Percentiles rank a stretch among this genome's conserved stretches.
phyloP scores from a whole-genome alignment of 257 asterid genomes.

The Salvia miltiorrhiza region DNA sequence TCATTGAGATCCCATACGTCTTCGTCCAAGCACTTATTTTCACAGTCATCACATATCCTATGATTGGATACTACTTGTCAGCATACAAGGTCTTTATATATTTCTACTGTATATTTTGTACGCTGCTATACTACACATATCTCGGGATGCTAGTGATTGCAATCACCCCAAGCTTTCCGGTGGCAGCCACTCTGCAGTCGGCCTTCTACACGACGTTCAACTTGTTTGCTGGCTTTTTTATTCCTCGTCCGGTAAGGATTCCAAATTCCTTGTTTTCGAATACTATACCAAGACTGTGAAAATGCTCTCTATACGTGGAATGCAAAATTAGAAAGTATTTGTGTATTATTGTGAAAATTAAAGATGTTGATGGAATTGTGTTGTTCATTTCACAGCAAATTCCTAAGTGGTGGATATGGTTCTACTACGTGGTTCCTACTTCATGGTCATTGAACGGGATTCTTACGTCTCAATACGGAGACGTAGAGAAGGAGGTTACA shows the following conservation, averaged over 20 bases:
- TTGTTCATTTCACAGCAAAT: constrained; percentile 37
- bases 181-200: constrained; percentile 54
- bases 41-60: constrained; percentile 50
- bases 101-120: constrained; percentile 41
- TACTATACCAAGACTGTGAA: too few relatives aligned
- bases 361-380: too few relatives aligned
- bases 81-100: constrained; percentile 49
- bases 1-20: constrained; percentile 51
- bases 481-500: constrained; percentile 27
- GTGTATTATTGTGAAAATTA: too few relatives aligned
- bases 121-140: constrained; percentile 48
- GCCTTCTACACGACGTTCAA: constrained; percentile 47
- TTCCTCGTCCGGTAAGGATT: constrained; percentile 46
- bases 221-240: constrained; percentile 51
- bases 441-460: constrained; percentile 58
- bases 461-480: constrained; percentile 61
- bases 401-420: constrained; percentile 69
- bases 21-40: constrained; percentile 38
- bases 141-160: constrained; percentile 58
- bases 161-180: constrained; percentile 48
- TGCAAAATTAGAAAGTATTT: background rate
- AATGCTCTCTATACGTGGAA: too few relatives aligned
- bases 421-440: constrained; percentile 44
- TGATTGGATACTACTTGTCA: constrained; percentile 53
- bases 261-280: background rate